Percentiles rank a stretch among this genome's conserved stretches.
Evolutionary conservation across 2,329 filamentous ascomycete species (phyloP).

Genomic region (Aureobasidium sp.): DNA sequence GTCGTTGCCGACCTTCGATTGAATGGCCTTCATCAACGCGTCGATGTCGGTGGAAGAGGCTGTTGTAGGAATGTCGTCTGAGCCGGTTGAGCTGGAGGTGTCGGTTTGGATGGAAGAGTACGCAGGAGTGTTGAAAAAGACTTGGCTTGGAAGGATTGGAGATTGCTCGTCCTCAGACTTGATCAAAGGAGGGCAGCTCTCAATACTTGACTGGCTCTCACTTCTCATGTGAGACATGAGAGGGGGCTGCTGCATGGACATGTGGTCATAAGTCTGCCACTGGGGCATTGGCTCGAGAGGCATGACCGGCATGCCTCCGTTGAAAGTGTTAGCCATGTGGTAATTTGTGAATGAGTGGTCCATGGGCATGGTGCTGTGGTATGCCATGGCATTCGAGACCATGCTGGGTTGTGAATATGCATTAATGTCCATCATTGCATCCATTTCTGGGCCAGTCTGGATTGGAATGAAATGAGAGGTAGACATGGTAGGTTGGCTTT

Average conservation of each 20-base stretch:
- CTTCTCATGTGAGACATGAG: slow-evolving; percentile 19
- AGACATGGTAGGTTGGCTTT: neutral
- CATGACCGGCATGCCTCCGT: slow-evolving; percentile 7
- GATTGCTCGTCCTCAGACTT: slow-evolving; percentile 35
- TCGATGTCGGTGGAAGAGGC: slow-evolving; percentile 12
- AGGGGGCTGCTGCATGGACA: neutral
- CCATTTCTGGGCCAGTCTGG: neutral
- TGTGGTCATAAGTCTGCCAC: slow-evolving; percentile 8
- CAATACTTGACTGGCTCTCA: slow-evolving; percentile 19
- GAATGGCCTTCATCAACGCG: slow-evolving; percentile 77
- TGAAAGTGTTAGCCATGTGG: slow-evolving; percentile 1
- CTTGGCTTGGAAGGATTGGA: slow-evolving; percentile 32
- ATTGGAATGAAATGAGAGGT: slow-evolving; percentile 3
- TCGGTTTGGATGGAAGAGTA: slow-evolving; percentile 16
- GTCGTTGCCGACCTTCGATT: slow-evolving; percentile 50
- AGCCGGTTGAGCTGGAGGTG: neutral
- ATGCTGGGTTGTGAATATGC: neutral
- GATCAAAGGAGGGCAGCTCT: slow-evolving; percentile 28
- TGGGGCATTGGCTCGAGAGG: neutral
- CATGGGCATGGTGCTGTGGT: neutral
- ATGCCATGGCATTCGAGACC: slow-evolving; percentile 5
- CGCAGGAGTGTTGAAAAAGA: slow-evolving; percentile 29
- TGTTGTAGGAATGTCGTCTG: neutral
- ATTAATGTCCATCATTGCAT: slow-evolving; percentile 6
- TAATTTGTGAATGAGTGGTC: slow-evolving; percentile 8